Evolutionary conservation across 768 basidiomycete species (phyloP).

Genomic region (Boletus rubroflammeus): DNA sequence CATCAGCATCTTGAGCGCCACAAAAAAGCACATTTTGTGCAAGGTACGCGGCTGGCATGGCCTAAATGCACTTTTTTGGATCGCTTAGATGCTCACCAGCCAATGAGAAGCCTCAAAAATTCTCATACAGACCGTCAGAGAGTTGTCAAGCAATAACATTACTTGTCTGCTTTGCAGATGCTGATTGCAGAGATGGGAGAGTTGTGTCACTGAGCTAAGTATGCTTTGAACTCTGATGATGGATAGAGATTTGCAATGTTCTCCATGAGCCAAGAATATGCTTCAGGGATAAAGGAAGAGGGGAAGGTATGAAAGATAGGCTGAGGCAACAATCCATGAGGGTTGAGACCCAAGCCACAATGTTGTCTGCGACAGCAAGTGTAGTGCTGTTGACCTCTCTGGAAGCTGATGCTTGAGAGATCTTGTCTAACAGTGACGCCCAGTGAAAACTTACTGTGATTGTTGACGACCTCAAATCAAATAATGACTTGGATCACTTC

Average conservation of each 20-base stretch:
- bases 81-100: too few species aligned
- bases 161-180: too few species aligned
- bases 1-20: too few species aligned
- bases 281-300: conserved; percentile 8
- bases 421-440: background rate
- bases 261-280: conserved; percentile 41
- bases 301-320: background rate
- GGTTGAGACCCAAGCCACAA: background rate
- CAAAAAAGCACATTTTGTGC: too few species aligned
- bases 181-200: conserved; percentile 33
- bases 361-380: background rate
- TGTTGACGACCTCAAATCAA: too few species aligned
- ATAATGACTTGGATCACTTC: too few species aligned
- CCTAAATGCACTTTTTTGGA: too few species aligned
- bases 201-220: conserved; percentile 25
- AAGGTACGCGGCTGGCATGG: too few species aligned
- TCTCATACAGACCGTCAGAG: too few species aligned
- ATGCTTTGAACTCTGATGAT: conserved; percentile 20
- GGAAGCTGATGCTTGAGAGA: background rate
- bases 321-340: background rate
- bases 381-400: background rate
- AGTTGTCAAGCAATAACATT: too few species aligned
- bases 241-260: conserved; percentile 55
- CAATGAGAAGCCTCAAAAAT: too few species aligned
- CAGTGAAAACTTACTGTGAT: too few species aligned